These are phyloP conservation scores for Podospora anserina DNA, from an alignment of 495 filamentous ascomycete genomes.

Conservation along the genomic window DNA sequence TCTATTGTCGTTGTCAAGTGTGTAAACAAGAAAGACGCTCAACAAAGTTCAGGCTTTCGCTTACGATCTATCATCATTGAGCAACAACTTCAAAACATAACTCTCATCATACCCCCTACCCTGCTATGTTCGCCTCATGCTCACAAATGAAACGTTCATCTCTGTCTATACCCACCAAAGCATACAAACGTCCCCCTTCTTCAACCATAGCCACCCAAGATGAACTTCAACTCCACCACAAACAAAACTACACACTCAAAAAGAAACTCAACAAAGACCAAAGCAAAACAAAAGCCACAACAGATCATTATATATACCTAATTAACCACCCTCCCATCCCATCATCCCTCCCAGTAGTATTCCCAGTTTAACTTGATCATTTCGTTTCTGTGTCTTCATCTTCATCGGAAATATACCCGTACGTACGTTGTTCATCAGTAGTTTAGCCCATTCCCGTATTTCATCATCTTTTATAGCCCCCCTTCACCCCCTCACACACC, in stretches of 20 bases:
- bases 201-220: not conserved
- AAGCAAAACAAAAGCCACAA: constrained; percentile 11
- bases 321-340: not conserved
- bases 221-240: not conserved
- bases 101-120: no score
- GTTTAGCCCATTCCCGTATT: not conserved
- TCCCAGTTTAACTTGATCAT: not conserved
- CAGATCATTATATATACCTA: constrained; percentile 14
- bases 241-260: not conserved
- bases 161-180: not conserved
- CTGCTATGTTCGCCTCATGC: not conserved
- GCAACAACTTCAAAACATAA: no score
- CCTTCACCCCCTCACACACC: not conserved
- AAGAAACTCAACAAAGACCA: constrained; percentile 2
- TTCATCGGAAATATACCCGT: not conserved
- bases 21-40: no score
- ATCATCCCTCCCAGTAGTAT: not conserved
- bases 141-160: not conserved
- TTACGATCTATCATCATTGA: no score
- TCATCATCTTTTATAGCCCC: not conserved
- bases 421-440: not conserved
- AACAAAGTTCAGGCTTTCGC: no score
- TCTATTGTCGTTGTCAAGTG: no score
- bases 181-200: not conserved
- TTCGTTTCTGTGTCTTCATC: constrained; percentile 5